phyloP scores from a whole-genome alignment of 108 stramenopile species.

The Aurantiochytrium sp. region DNA sequence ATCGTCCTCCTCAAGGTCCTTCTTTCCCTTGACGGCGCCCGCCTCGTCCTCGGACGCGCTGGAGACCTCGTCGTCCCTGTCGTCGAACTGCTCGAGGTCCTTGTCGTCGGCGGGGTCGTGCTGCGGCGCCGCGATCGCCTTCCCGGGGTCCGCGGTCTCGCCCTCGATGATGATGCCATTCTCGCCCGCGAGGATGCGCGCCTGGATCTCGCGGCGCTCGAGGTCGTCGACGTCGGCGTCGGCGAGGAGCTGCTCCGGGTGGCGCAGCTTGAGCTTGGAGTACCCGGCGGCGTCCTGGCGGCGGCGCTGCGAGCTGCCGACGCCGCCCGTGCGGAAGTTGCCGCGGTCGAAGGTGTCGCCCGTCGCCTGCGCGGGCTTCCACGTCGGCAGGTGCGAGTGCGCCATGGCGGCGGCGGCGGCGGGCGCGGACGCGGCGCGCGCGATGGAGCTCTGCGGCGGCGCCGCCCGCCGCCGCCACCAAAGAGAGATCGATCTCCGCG shows the following conservation, averaged over 20 bases:
- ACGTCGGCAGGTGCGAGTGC: slow-evolving; percentile 82
- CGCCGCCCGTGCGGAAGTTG: slow-evolving; percentile 40
- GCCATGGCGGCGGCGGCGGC: slow-evolving; percentile 54
- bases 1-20: slow-evolving; percentile 38
- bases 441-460: neutral
- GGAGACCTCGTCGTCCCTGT: slow-evolving; percentile 48
- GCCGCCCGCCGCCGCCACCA: no score
- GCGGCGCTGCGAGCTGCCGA: slow-evolving; percentile 50
- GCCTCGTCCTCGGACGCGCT: slow-evolving; percentile 51
- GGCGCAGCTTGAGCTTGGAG: slow-evolving; percentile 78
- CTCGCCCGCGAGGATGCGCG: no score
- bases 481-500: no score
- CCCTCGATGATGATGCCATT: slow-evolving; percentile 46
- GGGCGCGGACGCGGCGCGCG: neutral
- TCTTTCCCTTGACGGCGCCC: neutral
- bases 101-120: slow-evolving; percentile 47
- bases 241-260: slow-evolving; percentile 58
- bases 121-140: neutral
- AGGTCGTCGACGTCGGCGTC: slow-evolving; percentile 65
- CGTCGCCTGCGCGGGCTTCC: slow-evolving; percentile 83
- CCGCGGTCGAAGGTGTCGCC: slow-evolving; percentile 74
- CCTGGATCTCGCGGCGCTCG: slow-evolving; percentile 67
- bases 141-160: no score
- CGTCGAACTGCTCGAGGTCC: slow-evolving; percentile 48
- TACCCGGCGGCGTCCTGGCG: slow-evolving; percentile 67